Conservation (phyloP, 768 basidiomycete species). For the Lactarius sanguifluus region DNA sequence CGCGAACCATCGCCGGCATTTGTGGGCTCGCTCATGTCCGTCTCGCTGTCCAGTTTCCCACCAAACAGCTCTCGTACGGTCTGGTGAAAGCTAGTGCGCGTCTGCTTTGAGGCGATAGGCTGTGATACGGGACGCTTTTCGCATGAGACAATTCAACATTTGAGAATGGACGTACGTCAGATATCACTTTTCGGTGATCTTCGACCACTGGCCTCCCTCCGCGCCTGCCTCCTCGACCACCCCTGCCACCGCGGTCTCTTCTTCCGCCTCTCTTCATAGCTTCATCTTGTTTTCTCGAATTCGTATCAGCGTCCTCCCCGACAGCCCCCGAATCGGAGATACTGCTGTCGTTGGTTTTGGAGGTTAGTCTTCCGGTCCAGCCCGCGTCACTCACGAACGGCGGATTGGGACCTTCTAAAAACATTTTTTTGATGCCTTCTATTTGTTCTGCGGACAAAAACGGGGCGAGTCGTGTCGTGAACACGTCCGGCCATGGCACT, state of each 20-base stretch:
- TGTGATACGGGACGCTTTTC: conserved; percentile 35
- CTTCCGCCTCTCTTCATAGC: conserved; percentile 40
- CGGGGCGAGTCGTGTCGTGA: conserved; percentile 53
- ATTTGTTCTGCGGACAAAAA: conserved; percentile 66
- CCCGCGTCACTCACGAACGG: conserved; percentile 73
- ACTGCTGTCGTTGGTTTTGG: conserved; percentile 35
- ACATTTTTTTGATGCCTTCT: conserved; percentile 65
- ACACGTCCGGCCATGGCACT: conserved; percentile 67
- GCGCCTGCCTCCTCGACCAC: conserved; percentile 50
- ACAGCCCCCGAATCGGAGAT: conserved; percentile 21
- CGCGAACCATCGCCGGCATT: conserved; percentile 65
- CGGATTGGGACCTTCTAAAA: conserved; percentile 77
- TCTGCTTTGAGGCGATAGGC: conserved; percentile 82
- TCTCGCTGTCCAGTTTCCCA: conserved; percentile 84
- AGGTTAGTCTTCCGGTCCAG: conserved; percentile 57
- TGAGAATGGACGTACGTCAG: conserved; percentile 60
- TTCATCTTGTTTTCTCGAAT: conserved; percentile 31
- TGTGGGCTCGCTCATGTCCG: conserved; percentile 51
- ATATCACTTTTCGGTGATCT: conserved; percentile 74
- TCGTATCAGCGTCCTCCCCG: conserved; percentile 29
- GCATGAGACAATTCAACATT: conserved; percentile 21
- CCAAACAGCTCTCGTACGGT: conserved; percentile 74
- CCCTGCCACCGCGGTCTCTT: conserved; percentile 42
- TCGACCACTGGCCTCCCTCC: conserved; percentile 47
- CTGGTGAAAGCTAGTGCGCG: conserved; percentile 81